These are phyloP conservation scores for Amaranthus hypochondriacus DNA, from an alignment of 148 eudicot species.

Conservation along the genomic window DNA sequence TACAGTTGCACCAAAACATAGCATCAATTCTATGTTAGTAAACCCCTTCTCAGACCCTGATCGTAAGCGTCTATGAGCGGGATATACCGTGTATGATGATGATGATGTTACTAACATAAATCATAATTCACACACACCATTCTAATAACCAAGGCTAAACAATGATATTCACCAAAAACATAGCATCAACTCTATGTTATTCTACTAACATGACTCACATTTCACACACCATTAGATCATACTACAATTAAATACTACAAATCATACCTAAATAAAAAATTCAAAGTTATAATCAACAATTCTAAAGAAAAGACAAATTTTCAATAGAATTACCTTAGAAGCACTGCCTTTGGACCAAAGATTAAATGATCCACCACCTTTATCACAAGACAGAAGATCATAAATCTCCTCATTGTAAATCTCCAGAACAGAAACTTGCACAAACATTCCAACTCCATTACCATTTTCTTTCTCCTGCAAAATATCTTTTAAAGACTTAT, in stretches of 20 bases:
- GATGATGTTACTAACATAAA: no score
- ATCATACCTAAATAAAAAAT: neutral
- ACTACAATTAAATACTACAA: neutral
- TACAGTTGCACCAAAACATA: no score
- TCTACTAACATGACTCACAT: neutral
- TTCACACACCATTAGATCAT: neutral
- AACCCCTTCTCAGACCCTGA: no score
- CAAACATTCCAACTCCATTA: constrained; percentile 52
- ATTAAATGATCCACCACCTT: constrained; percentile 55
- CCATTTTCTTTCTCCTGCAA: constrained; percentile 41
- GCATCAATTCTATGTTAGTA: no score
- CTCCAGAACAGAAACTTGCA: constrained; percentile 82
- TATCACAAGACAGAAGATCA: constrained; percentile 68
- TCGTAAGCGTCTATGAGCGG: no score
- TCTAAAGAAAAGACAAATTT: neutral
- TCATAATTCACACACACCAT: no score
- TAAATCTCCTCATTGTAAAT: constrained; percentile 96
- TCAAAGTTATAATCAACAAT: neutral
- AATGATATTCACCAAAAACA: no score
- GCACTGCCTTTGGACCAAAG: constrained; percentile 85
- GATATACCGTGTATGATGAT: no score
- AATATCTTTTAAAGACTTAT: constrained; percentile 66
- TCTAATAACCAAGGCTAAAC: no score
- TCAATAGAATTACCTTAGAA: constrained; percentile 56
- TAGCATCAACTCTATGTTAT: no score